These are phyloP conservation scores for Pseudocercospora cruenta DNA, from an alignment of 2,329 filamentous ascomycete genomes.

Conservation along the genomic window DNA sequence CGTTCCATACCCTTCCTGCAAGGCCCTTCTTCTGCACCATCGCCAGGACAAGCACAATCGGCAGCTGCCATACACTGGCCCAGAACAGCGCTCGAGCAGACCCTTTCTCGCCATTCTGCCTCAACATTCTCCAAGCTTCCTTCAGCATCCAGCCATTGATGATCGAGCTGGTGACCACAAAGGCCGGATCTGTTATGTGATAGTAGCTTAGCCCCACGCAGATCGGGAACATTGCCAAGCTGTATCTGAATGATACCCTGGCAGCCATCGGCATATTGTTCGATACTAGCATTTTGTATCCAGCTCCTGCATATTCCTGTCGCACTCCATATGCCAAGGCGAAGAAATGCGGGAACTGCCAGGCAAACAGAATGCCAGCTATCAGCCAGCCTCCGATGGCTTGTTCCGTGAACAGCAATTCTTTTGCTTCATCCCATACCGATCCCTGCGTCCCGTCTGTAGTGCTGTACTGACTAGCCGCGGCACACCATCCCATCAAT, in stretches of 20 bases:
- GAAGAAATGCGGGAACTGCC: slow-evolving; percentile 99
- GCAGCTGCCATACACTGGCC: slow-evolving; percentile 97
- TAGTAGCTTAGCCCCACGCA: slow-evolving; percentile 78
- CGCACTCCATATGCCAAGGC: slow-evolving; percentile 85
- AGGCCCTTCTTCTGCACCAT: slow-evolving; percentile 92
- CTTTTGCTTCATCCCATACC: slow-evolving; percentile 36
- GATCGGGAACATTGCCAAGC: slow-evolving; percentile 80
- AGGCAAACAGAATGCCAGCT: slow-evolving; percentile 81
- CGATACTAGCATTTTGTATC: slow-evolving; percentile 77
- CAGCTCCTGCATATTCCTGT: slow-evolving; percentile 78
- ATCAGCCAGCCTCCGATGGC: slow-evolving; percentile 80
- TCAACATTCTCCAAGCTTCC: slow-evolving; percentile 82
- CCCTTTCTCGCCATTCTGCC: slow-evolving; percentile 73
- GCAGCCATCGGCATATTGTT: slow-evolving; percentile 83
- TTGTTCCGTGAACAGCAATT: slow-evolving; percentile 41
- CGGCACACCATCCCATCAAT: slow-evolving; percentile 97
- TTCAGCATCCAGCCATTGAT: slow-evolving; percentile 85
- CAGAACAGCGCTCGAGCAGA: slow-evolving; percentile 87
- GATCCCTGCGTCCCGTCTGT: slow-evolving; percentile 28
- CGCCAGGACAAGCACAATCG: slow-evolving; percentile 84
- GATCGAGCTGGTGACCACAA: slow-evolving; percentile 76
- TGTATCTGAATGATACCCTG: slow-evolving; percentile 86
- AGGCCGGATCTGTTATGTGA: slow-evolving; percentile 83
- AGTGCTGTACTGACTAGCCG: slow-evolving; percentile 78
- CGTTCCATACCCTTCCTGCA: slow-evolving; percentile 79